Conservation (phyloP, 2,329 filamentous ascomycete genomes). For the Rosellinia necatrix region DNA sequence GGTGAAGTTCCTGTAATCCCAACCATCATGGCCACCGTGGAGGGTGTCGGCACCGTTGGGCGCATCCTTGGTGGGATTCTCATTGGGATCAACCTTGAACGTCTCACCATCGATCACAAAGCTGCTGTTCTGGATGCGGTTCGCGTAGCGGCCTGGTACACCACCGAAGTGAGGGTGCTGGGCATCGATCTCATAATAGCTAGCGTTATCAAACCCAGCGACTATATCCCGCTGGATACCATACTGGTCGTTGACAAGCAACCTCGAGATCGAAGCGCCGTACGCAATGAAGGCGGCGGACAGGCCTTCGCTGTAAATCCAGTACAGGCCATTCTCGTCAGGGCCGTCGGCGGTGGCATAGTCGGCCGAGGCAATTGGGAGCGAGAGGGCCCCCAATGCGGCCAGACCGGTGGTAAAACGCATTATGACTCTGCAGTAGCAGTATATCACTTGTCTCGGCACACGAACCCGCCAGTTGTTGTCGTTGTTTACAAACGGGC, state of each 20-base stretch:
- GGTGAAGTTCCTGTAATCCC: conserved; percentile 80
- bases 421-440: conserved; percentile 28
- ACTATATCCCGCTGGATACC: conserved; percentile 73
- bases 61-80: conserved; percentile 56
- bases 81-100: conserved; percentile 67
- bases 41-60: conserved; percentile 66
- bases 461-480: background rate
- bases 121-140: conserved; percentile 78
- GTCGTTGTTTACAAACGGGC: background rate
- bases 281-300: conserved; percentile 74
- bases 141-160: conserved; percentile 78
- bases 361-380: conserved; percentile 40
- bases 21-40: conserved; percentile 72
- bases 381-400: conserved; percentile 39
- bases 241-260: conserved; percentile 71
- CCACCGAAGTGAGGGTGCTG: conserved; percentile 73
- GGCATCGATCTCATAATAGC: conserved; percentile 67
- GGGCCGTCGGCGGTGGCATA: conserved; percentile 43
- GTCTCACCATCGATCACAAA: conserved; percentile 68
- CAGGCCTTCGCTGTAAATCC: conserved; percentile 69
- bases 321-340: conserved; percentile 70
- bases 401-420: conserved; percentile 36
- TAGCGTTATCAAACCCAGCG: conserved; percentile 76
- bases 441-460: background rate
- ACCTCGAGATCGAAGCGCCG: conserved; percentile 72